phyloP scores from a whole-genome alignment of 108 stramenopile species.

The Craspedostauros australis region DNA sequence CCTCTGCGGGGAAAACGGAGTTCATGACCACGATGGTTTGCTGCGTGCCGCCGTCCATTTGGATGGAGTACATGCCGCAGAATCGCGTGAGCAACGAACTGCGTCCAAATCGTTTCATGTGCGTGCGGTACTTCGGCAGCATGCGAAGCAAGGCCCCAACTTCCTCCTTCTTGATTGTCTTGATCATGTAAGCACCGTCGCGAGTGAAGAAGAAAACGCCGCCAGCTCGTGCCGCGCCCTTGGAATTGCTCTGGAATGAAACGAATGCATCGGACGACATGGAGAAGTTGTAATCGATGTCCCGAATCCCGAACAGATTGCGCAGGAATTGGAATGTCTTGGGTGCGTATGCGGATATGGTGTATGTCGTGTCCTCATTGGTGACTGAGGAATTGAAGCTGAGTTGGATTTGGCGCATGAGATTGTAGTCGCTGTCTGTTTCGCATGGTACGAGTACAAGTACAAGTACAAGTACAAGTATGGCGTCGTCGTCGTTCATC shows the following conservation, averaged over 20 bases:
- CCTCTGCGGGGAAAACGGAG: slow-evolving; percentile 74
- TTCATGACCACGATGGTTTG: slow-evolving; percentile 79
- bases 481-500: too few relatives aligned
- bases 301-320: neutral
- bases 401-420: too few relatives aligned
- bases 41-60: slow-evolving; percentile 35
- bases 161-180: slow-evolving; percentile 78
- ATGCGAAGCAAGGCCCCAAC: slow-evolving; percentile 62
- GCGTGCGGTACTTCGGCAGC: slow-evolving; percentile 66
- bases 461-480: too few relatives aligned
- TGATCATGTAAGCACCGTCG: slow-evolving; percentile 87
- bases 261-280: slow-evolving; percentile 31
- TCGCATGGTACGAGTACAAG: too few relatives aligned
- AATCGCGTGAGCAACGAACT: slow-evolving; percentile 74
- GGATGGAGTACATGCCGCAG: slow-evolving; percentile 79
- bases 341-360: slow-evolving; percentile 4
- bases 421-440: too few relatives aligned
- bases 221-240: slow-evolving; percentile 74
- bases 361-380: too few relatives aligned
- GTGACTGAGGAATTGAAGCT: too few relatives aligned
- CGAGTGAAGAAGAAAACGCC: slow-evolving; percentile 80
- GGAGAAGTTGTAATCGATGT: slow-evolving; percentile 18
- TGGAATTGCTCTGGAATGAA: slow-evolving; percentile 85
- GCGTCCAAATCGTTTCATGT: slow-evolving; percentile 59
- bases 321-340: slow-evolving; percentile 3